Evolutionary conservation across 2,329 filamentous ascomycete genomes (phyloP).

Genomic region (Penicillium sp.): DNA sequence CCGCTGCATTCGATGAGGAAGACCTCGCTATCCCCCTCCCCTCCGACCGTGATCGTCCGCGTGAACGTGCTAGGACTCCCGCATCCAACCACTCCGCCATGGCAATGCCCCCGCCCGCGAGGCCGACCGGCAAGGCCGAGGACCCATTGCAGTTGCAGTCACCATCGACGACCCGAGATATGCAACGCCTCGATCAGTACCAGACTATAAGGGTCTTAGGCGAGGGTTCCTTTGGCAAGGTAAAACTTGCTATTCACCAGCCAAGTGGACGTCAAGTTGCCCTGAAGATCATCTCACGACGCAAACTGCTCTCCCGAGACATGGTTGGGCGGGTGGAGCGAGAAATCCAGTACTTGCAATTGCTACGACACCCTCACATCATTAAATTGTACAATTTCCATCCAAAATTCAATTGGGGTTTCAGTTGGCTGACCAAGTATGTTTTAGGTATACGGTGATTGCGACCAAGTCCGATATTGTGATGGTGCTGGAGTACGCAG

Average conservation of each 20-base stretch:
- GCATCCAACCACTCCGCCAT: slow-evolving; percentile 36
- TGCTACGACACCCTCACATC: slow-evolving; percentile 94
- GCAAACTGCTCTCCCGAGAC: slow-evolving; percentile 93
- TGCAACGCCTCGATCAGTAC: slow-evolving; percentile 89
- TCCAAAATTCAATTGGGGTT: not conserved
- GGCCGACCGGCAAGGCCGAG: slow-evolving; percentile 34
- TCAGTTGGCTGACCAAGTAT: slow-evolving; percentile 19
- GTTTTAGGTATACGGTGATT: slow-evolving; percentile 82
- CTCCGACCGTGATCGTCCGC: slow-evolving; percentile 31
- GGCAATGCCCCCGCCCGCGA: slow-evolving; percentile 38
- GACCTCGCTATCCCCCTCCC: slow-evolving; percentile 74
- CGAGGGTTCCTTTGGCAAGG: slow-evolving; percentile 97
- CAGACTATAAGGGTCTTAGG: slow-evolving; percentile 86
- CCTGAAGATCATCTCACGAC: slow-evolving; percentile 94
- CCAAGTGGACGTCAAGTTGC: slow-evolving; percentile 93
- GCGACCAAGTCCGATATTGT: slow-evolving; percentile 93
- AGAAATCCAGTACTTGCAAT: slow-evolving; percentile 96
- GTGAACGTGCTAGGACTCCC: slow-evolving; percentile 25
- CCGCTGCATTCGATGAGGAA: slow-evolving; percentile 68
- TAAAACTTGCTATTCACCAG: slow-evolving; percentile 92
- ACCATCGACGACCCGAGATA: slow-evolving; percentile 55
- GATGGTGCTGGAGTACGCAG: slow-evolving; percentile 98
- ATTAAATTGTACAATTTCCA: slow-evolving; percentile 78
- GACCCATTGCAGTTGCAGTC: slow-evolving; percentile 45
- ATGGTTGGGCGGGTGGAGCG: slow-evolving; percentile 97